Percentiles rank a stretch among this genome's conserved stretches.
Conservation (phyloP, 495 filamentous ascomycete genomes). For the Penicillium maclennaniae region DNA sequence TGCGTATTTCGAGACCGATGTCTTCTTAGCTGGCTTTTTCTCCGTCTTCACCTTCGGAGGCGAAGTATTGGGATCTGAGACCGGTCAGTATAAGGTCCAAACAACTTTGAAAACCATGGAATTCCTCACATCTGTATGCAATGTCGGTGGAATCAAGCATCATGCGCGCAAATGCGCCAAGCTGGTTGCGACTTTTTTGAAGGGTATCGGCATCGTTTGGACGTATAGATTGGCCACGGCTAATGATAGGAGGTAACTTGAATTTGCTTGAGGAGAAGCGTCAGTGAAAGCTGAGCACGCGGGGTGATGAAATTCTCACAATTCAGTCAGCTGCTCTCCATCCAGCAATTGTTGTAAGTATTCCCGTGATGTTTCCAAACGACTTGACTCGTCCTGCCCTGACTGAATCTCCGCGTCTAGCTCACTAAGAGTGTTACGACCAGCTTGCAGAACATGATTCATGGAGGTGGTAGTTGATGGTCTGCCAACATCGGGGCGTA, state of each 20-base stretch:
- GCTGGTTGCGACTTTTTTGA: slow-evolving; percentile 21
- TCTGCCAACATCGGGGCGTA: slow-evolving; percentile 41
- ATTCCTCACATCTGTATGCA: slow-evolving; percentile 48
- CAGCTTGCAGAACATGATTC: slow-evolving; percentile 43
- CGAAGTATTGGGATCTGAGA: slow-evolving; percentile 39
- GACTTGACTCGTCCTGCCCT: slow-evolving; percentile 37
- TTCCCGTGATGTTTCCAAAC: slow-evolving; percentile 48
- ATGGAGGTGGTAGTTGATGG: slow-evolving; percentile 42
- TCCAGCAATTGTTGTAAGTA: slow-evolving; percentile 68
- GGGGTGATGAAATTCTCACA: slow-evolving; percentile 45
- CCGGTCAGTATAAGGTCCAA: slow-evolving; percentile 8
- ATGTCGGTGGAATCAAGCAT: slow-evolving; percentile 54
- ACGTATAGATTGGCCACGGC: slow-evolving; percentile 17
- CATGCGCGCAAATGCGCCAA: slow-evolving; percentile 57
- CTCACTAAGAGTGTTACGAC: slow-evolving; percentile 39
- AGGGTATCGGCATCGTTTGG: slow-evolving; percentile 18
- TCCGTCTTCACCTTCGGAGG: slow-evolving; percentile 18
- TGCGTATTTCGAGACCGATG: slow-evolving; percentile 15
- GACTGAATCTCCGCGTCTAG: slow-evolving; percentile 39
- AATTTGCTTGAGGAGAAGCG: slow-evolving; percentile 57
- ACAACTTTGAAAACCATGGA: background rate
- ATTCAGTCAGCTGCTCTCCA: slow-evolving; percentile 65
- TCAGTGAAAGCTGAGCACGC: slow-evolving; percentile 1
- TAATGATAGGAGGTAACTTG: slow-evolving; percentile 46
- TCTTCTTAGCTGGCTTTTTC: slow-evolving; percentile 19